Evolutionary conservation across 495 filamentous ascomycete species (phyloP), one percentile per base, ranked within the genome.

Genomic region (Xanthoparmelia taractica): DNA sequence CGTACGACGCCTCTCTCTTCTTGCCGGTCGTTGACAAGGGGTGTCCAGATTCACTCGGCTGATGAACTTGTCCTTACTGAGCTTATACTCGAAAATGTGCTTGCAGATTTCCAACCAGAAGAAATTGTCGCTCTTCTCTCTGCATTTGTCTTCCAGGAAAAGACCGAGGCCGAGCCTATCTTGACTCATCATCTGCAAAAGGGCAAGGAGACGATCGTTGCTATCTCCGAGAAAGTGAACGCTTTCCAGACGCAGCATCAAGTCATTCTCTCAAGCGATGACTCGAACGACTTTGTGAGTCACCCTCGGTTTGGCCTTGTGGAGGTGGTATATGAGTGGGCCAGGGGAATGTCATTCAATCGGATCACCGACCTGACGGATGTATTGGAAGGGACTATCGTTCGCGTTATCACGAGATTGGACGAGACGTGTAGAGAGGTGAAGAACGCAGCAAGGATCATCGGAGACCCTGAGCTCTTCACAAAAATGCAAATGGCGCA

Each of bases 301-400:
- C 79, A 85, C 48, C 90, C 91, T 12, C 82, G 92, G 18, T 98
- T 98, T 71, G 93, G 92, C 0, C 81, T 98, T 56, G 90, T 95
- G 69, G 95, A 98, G 73, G 95, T 98, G 0, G 94, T 98, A 20
- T 96, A 97, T 72, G 94, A 98, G 76, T 98, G 94, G 94, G 95
- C 94, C 2, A 82, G 89, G 61, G 94, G 94, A 27, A 96, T 97
- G 91, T 89, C 89, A 37, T 98, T 98, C 81, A 96, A 92, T 74
- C 92, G 95, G 59, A 98, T 98, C 68, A 97, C 92, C 1, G 91
- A 96, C 64, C 77, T 98, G 60, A 98, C 94, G 34, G 94, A 98
- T 71, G 93, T 98, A 55, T 84, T 97, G 68, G 94, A 98, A 72
- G 94, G 94, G 0, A 96, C 92, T 0, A 96, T 98, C 74, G 95